Conservation (phyloP, 768 basidiomycete species). For the Pleurotus salmoneostramineus region DNA sequence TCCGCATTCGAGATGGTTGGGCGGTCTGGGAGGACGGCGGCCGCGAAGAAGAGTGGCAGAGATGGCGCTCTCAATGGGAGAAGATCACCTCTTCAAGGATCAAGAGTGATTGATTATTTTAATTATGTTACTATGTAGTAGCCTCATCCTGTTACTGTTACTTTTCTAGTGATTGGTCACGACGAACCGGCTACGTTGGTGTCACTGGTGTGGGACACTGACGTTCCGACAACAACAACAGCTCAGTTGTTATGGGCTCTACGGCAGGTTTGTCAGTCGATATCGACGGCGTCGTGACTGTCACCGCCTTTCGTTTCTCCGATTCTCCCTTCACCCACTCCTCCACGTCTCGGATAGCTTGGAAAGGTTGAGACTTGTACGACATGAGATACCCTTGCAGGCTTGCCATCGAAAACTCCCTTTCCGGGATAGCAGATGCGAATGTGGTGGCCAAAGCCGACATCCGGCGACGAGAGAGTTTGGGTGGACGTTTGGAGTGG, state of each 20-base stretch:
- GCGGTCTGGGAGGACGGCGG: constrained; percentile 78
- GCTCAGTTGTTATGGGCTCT: neutral
- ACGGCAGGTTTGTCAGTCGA: neutral
- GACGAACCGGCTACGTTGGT: neutral
- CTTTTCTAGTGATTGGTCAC: neutral
- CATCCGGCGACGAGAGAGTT: constrained; percentile 29
- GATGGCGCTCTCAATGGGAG: constrained; percentile 62
- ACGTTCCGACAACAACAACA: neutral
- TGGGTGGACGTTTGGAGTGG: constrained; percentile 25
- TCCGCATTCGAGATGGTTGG: constrained; percentile 80
- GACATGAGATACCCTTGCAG: constrained; percentile 51
- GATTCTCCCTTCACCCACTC: constrained; percentile 43
- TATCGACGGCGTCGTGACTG: neutral
- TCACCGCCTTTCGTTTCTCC: constrained; percentile 4
- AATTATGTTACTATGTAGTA: neutral
- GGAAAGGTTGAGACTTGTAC: constrained; percentile 51
- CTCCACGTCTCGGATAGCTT: constrained; percentile 35
- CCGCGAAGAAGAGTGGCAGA: constrained; percentile 62
- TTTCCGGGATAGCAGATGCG: constrained; percentile 35
- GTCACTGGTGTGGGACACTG: neutral
- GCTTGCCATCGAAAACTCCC: constrained; percentile 32
- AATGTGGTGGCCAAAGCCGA: constrained; percentile 44
- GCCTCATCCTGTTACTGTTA: neutral
- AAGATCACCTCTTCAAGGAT: constrained; percentile 10
- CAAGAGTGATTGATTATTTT: neutral